These are phyloP conservation scores for Piromyces sp. DNA, from an alignment of 192 early-diverging fungal species.

Conservation along the genomic window DNA sequence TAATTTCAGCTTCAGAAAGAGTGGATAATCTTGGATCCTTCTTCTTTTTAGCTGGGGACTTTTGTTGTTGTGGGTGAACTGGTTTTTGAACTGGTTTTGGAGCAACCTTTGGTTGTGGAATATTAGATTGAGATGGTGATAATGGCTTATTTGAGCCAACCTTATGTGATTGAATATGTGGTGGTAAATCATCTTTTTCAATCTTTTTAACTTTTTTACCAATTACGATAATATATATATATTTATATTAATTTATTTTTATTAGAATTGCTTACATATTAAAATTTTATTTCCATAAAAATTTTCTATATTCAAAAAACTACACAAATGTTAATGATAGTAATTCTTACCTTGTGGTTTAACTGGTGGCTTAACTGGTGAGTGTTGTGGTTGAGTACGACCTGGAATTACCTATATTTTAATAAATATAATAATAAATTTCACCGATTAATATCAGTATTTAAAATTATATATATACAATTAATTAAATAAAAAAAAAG, in stretches of 20 bases:
- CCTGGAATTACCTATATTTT: background rate
- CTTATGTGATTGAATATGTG: background rate
- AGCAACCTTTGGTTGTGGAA: constrained; percentile 4
- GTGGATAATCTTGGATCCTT: constrained; percentile 67
- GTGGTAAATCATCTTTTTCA: background rate
- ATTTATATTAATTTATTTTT: too few relatives aligned
- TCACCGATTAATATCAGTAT: background rate
- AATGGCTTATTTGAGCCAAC: background rate
- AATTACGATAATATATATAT: too few relatives aligned
- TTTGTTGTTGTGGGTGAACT: background rate
- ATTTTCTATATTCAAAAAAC: too few relatives aligned
- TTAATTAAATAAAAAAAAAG: too few relatives aligned
- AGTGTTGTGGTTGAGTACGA: background rate
- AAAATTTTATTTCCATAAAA: too few relatives aligned
- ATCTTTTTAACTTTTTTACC: background rate
- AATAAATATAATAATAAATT: background rate
- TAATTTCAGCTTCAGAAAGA: constrained; percentile 81
- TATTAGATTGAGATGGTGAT: background rate
- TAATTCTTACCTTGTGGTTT: background rate
- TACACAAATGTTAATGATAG: too few relatives aligned
- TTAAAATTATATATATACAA: too few relatives aligned
- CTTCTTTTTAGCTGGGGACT: constrained; percentile 30
- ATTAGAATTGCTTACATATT: too few relatives aligned
- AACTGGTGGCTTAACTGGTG: background rate
- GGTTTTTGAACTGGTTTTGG: constrained; percentile 4